Base-by-base conservation (phyloP, 805 yeast species). In the Wickerhamiella spandovensis region DNA sequence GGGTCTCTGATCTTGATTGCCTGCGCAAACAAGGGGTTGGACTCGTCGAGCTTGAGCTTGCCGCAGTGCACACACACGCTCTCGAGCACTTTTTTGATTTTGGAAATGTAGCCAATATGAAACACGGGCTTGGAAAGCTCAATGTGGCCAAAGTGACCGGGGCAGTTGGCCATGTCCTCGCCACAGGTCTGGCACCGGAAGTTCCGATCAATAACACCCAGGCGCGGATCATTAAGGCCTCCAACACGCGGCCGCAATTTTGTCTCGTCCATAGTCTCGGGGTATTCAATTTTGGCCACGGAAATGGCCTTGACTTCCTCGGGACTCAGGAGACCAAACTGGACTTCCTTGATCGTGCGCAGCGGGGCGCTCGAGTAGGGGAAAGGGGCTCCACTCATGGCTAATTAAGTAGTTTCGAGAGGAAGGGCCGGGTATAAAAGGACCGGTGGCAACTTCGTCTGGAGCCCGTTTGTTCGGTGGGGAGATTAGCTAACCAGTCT, bases 1-100 rank as follows among this genome's bases (percentile, higher is more conserved):
- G 97, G 94, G 64, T 92, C 97, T 65, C 84, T 81, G 43, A 92
- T 86, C 58, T 78, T 81, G 54, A 88, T 74, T 0, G 95, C 95
- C 64, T 83, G 87, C 18, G 92, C 90, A 78, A 86, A 86, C 55
- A 79, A 75, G 8, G 81, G 79, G 63, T 82, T 83, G 45, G 79
- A 66, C 68, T 88, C 97, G 67, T 92, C 97, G 39, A 89, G 72
- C 57, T 89, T 72, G 53, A 92, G 65, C 67, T 90, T 92, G 65
- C 99, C 99, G 74, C 99, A 92, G 71, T 92, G 95, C 88, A 92
- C 89, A 73, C 99, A 92, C 28, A 90, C 90, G 70, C 92, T 84
- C 67, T 92, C 98, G 67, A 95, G 84, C 38, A 87, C 85, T 67
- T 92, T 92, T 66, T 92, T 92, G 62, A 92, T 90, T 65, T 86